Percentiles rank a stretch among this genome's conserved stretches.
These are phyloP conservation scores for Colletotrichum theobromicola DNA, from an alignment of 2,329 filamentous ascomycete species.

Conservation along the genomic window DNA sequence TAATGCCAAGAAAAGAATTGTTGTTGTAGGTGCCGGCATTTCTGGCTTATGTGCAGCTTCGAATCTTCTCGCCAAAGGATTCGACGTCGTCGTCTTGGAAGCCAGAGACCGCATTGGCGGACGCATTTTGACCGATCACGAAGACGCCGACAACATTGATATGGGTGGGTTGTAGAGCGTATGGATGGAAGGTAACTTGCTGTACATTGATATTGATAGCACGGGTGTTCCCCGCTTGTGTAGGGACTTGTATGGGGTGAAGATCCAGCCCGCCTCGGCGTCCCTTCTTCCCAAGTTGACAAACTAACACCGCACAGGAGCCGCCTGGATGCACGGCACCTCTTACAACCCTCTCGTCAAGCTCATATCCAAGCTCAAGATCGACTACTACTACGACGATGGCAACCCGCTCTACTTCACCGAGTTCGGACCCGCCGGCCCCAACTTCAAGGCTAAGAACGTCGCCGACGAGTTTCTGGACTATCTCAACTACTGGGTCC, in stretches of 20 bases:
- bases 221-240: background rate
- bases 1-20: slow-evolving; percentile 22
- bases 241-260: background rate
- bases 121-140: slow-evolving; percentile 43
- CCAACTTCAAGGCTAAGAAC: background rate
- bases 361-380: background rate
- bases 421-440: background rate
- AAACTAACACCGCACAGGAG: background rate
- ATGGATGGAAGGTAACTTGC: background rate
- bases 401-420: background rate
- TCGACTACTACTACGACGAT: slow-evolving; percentile 1
- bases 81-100: slow-evolving; percentile 50
- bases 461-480: background rate
- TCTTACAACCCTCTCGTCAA: background rate
- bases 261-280: background rate
- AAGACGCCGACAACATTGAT: background rate
- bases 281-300: background rate
- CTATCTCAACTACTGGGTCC: background rate
- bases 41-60: slow-evolving; percentile 40
- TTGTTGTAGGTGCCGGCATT: slow-evolving; percentile 51
- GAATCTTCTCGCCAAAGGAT: slow-evolving; percentile 36
- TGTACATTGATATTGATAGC: background rate
- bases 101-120: slow-evolving; percentile 55
- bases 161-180: background rate
- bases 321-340: slow-evolving; percentile 2